Percentiles rank a stretch among this genome's conserved stretches.
These are phyloP conservation scores for Aureobasidium melanogenum DNA, from an alignment of 2,329 filamentous ascomycete species.

Conservation along the genomic window DNA sequence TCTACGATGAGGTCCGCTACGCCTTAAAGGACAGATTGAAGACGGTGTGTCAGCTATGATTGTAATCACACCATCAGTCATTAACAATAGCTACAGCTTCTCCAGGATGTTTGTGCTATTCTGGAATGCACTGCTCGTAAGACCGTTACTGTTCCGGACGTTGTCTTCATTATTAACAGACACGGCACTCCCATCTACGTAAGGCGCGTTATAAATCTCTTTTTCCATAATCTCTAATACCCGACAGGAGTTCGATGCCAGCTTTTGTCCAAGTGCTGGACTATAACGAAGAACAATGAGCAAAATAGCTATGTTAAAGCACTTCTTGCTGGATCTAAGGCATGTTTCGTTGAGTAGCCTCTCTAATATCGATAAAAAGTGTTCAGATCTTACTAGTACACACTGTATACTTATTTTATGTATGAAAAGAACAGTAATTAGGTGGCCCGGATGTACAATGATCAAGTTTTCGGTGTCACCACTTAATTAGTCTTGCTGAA, in stretches of 20 bases:
- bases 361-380: no score
- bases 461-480: no score
- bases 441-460: no score
- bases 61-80: background rate
- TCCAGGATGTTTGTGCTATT: constrained; percentile 21
- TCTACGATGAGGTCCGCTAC: constrained; percentile 54
- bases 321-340: no score
- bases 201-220: background rate
- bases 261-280: background rate
- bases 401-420: no score
- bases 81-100: constrained; percentile 9
- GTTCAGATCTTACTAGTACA: no score
- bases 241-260: constrained; percentile 40
- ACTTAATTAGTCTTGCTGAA: no score
- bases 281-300: background rate
- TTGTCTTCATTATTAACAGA: constrained; percentile 47
- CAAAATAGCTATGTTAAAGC: no score
- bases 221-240: background rate
- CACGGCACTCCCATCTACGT: constrained; percentile 45
- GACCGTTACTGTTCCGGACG: constrained; percentile 55
- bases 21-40: constrained; percentile 47
- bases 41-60: constrained; percentile 45
- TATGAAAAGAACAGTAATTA: no score
- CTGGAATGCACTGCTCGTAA: constrained; percentile 34
- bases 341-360: no score